Percentiles rank a stretch among this genome's conserved stretches.
Conservation (phyloP, 768 basidiomycete genomes). For the Kockovaella imperatae region DNA sequence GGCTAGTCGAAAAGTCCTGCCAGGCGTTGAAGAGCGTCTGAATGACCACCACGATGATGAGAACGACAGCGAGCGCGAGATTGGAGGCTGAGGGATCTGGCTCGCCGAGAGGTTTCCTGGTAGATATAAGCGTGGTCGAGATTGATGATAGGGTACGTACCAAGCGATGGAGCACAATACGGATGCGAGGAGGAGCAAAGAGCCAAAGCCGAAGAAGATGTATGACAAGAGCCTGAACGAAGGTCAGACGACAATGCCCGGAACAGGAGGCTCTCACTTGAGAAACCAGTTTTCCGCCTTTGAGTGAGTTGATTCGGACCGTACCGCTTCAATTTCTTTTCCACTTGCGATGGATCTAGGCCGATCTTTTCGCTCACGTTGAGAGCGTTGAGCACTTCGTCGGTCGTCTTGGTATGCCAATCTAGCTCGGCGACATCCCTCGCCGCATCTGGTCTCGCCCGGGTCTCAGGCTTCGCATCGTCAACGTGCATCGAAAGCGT, state of each 20-base stretch:
- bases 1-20: slow-evolving; percentile 53
- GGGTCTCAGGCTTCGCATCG: slow-evolving; percentile 19
- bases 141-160: no score
- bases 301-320: slow-evolving; percentile 54
- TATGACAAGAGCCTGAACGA: slow-evolving; percentile 49
- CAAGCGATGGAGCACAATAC: slow-evolving; percentile 56
- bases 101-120: slow-evolving; percentile 57
- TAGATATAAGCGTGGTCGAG: neutral
- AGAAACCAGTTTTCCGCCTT: slow-evolving; percentile 50
- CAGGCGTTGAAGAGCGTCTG: slow-evolving; percentile 47
- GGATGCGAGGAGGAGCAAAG: slow-evolving; percentile 53
- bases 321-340: slow-evolving; percentile 48
- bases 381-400: slow-evolving; percentile 50
- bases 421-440: slow-evolving; percentile 47
- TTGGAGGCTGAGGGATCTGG: slow-evolving; percentile 54
- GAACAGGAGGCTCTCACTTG: slow-evolving; percentile 40
- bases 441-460: slow-evolving; percentile 16
- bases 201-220: slow-evolving; percentile 56
- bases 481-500: slow-evolving; percentile 50
- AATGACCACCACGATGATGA: slow-evolving; percentile 47
- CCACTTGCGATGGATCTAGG: slow-evolving; percentile 51
- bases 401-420: slow-evolving; percentile 50
- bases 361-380: slow-evolving; percentile 50
- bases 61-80: slow-evolving; percentile 56
- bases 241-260: neutral